phyloP scores from a whole-genome alignment of 2,329 filamentous ascomycete species.

The Dactylellina leptospora region DNA sequence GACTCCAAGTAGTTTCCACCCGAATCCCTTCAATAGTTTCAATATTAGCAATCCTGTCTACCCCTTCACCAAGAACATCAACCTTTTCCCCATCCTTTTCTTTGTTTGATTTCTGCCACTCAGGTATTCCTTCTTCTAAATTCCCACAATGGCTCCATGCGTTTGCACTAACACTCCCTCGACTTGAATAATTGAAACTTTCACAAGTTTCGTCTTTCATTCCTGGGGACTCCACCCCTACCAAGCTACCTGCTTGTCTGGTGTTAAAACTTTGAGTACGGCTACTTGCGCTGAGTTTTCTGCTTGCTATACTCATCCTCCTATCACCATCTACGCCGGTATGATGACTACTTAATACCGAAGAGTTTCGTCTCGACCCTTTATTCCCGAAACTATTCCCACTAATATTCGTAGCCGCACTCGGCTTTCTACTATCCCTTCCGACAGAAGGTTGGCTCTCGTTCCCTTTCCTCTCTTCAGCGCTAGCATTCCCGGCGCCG shows the following conservation, averaged over 20 bases:
- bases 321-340: slow-evolving; percentile 2
- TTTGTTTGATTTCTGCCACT: neutral
- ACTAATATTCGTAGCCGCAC: neutral
- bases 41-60: too few species aligned
- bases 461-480: neutral
- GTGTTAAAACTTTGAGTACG: slow-evolving; percentile 6
- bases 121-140: slow-evolving; percentile 10
- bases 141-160: slow-evolving; percentile 14
- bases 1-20: slow-evolving; percentile 31
- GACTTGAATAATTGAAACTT: neutral
- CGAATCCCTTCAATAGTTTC: slow-evolving; percentile 13
- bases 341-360: slow-evolving; percentile 15
- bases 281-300: slow-evolving; percentile 10
- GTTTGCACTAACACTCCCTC: slow-evolving; percentile 16
- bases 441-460: too few species aligned
- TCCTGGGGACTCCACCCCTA: neutral
- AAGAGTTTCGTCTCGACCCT: slow-evolving; percentile 7
- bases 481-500: neutral
- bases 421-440: neutral
- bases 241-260: neutral
- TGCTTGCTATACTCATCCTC: slow-evolving; percentile 10
- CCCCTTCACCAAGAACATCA: slow-evolving; percentile 22
- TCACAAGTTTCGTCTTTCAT: slow-evolving; percentile 1
- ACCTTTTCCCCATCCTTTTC: slow-evolving; percentile 17
- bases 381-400: neutral